Evolutionary conservation across 2,329 filamentous ascomycete genomes (phyloP).

Genomic region (Calonectria montana): DNA sequence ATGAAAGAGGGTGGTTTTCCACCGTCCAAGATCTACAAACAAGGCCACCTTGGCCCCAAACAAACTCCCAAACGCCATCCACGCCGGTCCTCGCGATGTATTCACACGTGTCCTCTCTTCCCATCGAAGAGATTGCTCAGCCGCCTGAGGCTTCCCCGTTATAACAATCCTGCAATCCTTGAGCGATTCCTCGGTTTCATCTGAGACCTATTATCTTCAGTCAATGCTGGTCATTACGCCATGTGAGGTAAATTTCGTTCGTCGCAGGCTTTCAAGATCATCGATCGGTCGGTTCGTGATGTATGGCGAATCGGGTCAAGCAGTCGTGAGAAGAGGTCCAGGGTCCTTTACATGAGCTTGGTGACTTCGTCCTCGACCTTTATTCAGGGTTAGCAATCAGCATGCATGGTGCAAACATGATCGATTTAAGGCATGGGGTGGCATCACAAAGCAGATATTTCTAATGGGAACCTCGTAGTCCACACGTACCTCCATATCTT

Average conservation of each 20-base stretch:
- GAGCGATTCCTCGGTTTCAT: slow-evolving; percentile 42
- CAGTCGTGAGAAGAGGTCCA: slow-evolving; percentile 30
- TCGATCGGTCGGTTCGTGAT: slow-evolving; percentile 31
- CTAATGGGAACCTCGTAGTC: slow-evolving; percentile 27
- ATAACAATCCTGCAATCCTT: slow-evolving; percentile 44
- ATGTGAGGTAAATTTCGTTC: slow-evolving; percentile 19
- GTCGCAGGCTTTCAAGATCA: slow-evolving; percentile 19
- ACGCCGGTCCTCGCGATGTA: slow-evolving; percentile 42
- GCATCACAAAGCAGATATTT: slow-evolving; percentile 31
- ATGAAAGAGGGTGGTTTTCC: slow-evolving; percentile 56
- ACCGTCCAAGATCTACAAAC: slow-evolving; percentile 59
- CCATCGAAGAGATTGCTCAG: slow-evolving; percentile 49
- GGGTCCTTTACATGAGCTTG: slow-evolving; percentile 80
- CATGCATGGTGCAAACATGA: slow-evolving; percentile 35
- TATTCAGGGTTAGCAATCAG: slow-evolving; percentile 43
- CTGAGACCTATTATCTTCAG: slow-evolving; percentile 43
- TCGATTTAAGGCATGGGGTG: slow-evolving; percentile 28
- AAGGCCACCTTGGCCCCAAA: slow-evolving; percentile 42
- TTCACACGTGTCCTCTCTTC: slow-evolving; percentile 47
- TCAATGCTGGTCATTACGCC: slow-evolving; percentile 41
- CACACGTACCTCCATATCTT: slow-evolving; percentile 96
- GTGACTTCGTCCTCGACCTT: slow-evolving; percentile 92
- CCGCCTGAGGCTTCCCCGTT: slow-evolving; percentile 44
- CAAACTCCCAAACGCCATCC: slow-evolving; percentile 45
- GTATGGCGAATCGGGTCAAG: slow-evolving; percentile 28